Evolutionary conservation across 192 early-diverging fungal species (phyloP).

Genomic region (Coemansia javaensis): DNA sequence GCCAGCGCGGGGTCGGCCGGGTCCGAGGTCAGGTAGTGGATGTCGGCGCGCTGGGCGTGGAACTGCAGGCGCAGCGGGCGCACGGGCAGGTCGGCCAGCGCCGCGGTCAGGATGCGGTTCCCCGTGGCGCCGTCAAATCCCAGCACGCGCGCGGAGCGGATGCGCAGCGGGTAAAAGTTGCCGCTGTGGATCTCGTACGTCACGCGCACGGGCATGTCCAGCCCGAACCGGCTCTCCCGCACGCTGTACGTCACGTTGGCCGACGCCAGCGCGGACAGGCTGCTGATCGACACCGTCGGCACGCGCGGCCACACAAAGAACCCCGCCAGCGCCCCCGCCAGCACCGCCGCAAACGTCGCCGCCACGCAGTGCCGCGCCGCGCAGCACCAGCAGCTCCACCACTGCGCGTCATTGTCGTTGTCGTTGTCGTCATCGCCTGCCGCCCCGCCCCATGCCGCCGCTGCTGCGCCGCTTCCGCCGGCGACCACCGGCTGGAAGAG

Average conservation of each 20-base stretch:
- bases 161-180: conserved; percentile 46
- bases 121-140: conserved; percentile 40
- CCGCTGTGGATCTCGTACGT: conserved; percentile 44
- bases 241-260: conserved; percentile 27
- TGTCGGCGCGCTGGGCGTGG: conserved; percentile 4
- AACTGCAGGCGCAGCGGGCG: conserved; percentile 27
- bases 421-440: neutral
- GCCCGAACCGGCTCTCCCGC: conserved; percentile 14
- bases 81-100: conserved; percentile 5
- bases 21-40: conserved; percentile 39
- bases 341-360: conserved; percentile 16
- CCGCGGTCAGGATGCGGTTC: conserved; percentile 32
- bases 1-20: conserved; percentile 33
- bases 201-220: conserved; percentile 35
- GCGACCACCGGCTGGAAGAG: conserved; percentile 27
- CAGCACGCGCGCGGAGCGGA: conserved; percentile 10
- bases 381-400: conserved; percentile 35
- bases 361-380: conserved; percentile 38
- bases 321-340: conserved; percentile 20
- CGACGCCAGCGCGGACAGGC: conserved; percentile 12
- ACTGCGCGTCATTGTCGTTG: conserved; percentile 1
- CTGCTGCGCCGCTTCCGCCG: neutral
- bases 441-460: neutral
- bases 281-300: conserved; percentile 34
- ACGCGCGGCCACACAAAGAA: conserved; percentile 46